Evolutionary conservation across 352 stramenopile species (phyloP).

Genomic region (Globisporangium takayamanum): DNA sequence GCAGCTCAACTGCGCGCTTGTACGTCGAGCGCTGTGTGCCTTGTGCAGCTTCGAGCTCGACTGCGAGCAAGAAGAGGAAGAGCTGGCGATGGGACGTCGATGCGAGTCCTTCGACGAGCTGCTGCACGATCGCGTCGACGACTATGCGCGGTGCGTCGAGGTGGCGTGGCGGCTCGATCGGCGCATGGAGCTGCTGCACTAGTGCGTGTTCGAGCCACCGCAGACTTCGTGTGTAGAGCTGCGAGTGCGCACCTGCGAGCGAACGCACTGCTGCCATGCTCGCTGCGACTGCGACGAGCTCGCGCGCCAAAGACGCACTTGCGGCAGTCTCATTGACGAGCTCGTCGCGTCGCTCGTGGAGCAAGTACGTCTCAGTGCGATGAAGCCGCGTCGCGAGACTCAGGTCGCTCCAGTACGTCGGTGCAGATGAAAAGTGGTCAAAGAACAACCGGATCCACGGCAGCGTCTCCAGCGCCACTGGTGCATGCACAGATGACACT

Average conservation of each 20-base stretch:
- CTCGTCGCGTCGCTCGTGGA: slow-evolving; percentile 3
- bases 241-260: slow-evolving; percentile 11
- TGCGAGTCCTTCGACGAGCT: slow-evolving; percentile 13
- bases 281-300: slow-evolving; percentile 14
- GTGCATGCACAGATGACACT: not conserved
- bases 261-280: slow-evolving; percentile 19
- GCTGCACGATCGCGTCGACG: slow-evolving; percentile 2
- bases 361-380: slow-evolving; percentile 6
- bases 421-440: slow-evolving; percentile 1
- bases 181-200: slow-evolving; percentile 4
- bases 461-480: not conserved
- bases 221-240: slow-evolving; percentile 24
- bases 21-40: slow-evolving; percentile 7
- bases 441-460: slow-evolving; percentile 7
- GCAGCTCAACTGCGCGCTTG: slow-evolving; percentile 1
- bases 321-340: not conserved
- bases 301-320: not conserved
- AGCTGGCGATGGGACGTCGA: slow-evolving; percentile 24
- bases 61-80: slow-evolving; percentile 19
- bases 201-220: slow-evolving; percentile 22
- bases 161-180: not conserved
- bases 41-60: slow-evolving; percentile 8
- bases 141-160: not conserved
- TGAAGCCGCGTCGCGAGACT: slow-evolving; percentile 6
- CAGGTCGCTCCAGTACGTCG: not conserved